Percentiles rank a stretch among this genome's conserved stretches.
Evolutionary conservation across 2,329 filamentous ascomycete genomes (phyloP).

Genomic region (Fusarium gaditjirri): DNA sequence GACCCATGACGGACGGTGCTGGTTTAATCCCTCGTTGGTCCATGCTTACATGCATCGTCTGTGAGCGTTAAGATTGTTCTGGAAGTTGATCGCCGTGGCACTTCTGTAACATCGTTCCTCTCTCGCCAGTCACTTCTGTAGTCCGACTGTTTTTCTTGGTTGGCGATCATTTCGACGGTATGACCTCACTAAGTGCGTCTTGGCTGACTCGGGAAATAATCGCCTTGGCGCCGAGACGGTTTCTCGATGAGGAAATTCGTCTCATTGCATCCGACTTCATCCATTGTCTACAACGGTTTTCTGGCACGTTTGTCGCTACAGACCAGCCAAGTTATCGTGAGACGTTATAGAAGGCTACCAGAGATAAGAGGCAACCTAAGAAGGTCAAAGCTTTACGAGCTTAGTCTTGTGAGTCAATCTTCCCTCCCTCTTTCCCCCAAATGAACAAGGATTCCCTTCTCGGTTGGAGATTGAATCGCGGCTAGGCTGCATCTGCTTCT

Average conservation of each 20-base stretch:
- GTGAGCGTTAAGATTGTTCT: background rate
- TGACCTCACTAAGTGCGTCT: constrained; percentile 22
- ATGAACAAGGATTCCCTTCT: background rate
- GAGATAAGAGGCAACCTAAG: background rate
- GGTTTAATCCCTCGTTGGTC: constrained; percentile 29
- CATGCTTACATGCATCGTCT: constrained; percentile 12
- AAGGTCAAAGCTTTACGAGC: background rate
- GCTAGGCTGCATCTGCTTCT: background rate
- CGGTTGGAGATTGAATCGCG: background rate
- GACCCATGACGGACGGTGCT: background rate
- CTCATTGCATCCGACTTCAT: background rate
- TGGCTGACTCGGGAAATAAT: constrained; percentile 29
- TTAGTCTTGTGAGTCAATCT: background rate
- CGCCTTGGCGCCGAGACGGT: constrained; percentile 5
- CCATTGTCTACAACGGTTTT: rapidly evolving
- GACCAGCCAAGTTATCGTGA: background rate
- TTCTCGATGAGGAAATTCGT: constrained; percentile 1
- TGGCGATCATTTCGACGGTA: constrained; percentile 12
- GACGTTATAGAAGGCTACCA: background rate
- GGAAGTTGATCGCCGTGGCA: constrained; percentile 27
- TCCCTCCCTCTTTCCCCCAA: background rate
- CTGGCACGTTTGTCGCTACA: background rate
- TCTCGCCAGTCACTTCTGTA: background rate
- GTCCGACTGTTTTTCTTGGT: background rate
- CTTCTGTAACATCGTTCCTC: constrained; percentile 5